Evolutionary conservation across 805 yeast genomes (phyloP).

Genomic region (Wickerhamiella siamensis): DNA sequence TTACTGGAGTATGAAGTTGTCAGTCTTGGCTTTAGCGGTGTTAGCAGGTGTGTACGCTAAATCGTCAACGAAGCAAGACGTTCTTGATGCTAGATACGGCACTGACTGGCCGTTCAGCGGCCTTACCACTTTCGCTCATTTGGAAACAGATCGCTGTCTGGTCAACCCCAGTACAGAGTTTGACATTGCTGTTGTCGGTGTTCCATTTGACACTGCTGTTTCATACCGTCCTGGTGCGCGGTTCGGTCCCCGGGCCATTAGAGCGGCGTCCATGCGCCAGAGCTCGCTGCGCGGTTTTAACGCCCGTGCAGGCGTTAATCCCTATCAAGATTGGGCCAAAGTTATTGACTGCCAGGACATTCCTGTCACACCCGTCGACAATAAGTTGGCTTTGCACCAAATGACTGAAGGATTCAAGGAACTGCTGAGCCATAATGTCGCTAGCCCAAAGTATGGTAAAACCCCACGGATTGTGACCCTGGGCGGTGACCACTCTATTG

Average conservation of each 20-base stretch:
- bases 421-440: conserved; percentile 28
- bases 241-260: conserved; percentile 47
- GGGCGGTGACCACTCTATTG: conserved; percentile 75
- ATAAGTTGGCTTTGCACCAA: conserved; percentile 46
- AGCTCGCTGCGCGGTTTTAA: conserved; percentile 56
- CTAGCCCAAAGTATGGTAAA: conserved; percentile 12
- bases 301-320: conserved; percentile 46
- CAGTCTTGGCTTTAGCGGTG: neutral
- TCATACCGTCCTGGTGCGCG: conserved; percentile 71
- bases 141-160: conserved; percentile 47
- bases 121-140: conserved; percentile 49
- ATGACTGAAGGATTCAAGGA: conserved; percentile 46
- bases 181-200: conserved; percentile 64
- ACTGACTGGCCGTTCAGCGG: conserved; percentile 47
- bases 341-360: conserved; percentile 57
- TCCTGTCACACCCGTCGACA: conserved; percentile 56
- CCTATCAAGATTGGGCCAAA: conserved; percentile 40
- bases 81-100: conserved; percentile 53
- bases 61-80: conserved; percentile 1
- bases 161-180: conserved; percentile 31
- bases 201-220: conserved; percentile 74
- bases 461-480: conserved; percentile 56
- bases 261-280: conserved; percentile 38
- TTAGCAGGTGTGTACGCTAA: neutral
- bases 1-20: neutral